Evolutionary conservation across 805 yeast genomes (phyloP), one percentile per base, ranked within the genome.

Genomic region (Lipomyces orientalis): DNA sequence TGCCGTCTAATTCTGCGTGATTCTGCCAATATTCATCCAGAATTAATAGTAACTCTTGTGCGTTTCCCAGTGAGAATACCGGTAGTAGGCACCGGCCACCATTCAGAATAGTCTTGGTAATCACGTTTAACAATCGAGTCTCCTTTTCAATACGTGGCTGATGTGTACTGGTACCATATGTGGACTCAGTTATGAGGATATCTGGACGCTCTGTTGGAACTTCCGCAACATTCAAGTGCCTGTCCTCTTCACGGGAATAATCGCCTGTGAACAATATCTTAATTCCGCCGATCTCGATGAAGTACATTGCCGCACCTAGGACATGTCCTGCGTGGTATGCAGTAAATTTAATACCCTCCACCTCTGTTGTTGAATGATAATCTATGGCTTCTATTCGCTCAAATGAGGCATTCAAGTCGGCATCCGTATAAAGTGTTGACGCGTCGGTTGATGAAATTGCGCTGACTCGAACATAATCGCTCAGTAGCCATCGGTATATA

Each of bases 281-380:
- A 67, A 94, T 81, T 0, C 98, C 98, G 22, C 97, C 97, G 74
- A 95, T 90, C 78, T 95, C 99, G 60, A 95, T 86, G 72, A 95
- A 88, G 78, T 89, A 95, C 98, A 95, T 95, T 12, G 98, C 97
- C 10, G 99, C 98, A 64, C 99, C 99, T 56, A 95, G 82, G 12
- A 95, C 99, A 83, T 95, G 99, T n/a, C 99, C 99, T 7, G 99
- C 99, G 80, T 94, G 99, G 78, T 90, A 95, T 0, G 99, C 99
- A 0, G 99, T 95, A 81, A 95, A 94, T 75, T 95, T 84, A 65
- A 95, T 89, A 62, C 99, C 99, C 67, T 91, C 96, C 46, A 93
- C 90, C 74, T 95, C 98, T 71, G 92, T 86, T 0, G 99, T 95
- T 4, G 98, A 91, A 78, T 95, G 98, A 78, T 90, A 95, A 78